phyloP scores from a whole-genome alignment of 2,329 filamentous ascomycete genomes.

The Cryphonectria radicalis region DNA sequence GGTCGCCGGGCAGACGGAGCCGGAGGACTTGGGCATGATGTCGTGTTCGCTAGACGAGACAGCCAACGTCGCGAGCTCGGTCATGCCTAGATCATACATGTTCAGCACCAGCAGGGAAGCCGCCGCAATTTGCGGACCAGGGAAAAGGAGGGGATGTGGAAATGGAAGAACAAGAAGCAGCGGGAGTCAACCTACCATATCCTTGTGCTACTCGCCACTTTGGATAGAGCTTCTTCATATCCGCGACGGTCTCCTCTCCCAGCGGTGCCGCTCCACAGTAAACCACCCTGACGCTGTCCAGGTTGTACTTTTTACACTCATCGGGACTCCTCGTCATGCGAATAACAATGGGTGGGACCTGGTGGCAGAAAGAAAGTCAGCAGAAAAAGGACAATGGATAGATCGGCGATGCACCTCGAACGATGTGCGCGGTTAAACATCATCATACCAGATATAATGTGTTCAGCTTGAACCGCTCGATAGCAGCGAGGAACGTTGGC shows the following conservation, averaged over 20 bases:
- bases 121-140: background rate
- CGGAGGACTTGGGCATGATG: slow-evolving; percentile 72
- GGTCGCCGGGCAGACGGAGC: slow-evolving; percentile 67
- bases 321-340: slow-evolving; percentile 69
- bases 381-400: background rate
- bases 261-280: slow-evolving; percentile 81
- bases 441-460: slow-evolving; percentile 64
- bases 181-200: slow-evolving; percentile 57
- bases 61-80: slow-evolving; percentile 76
- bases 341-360: slow-evolving; percentile 84
- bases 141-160: background rate
- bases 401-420: background rate
- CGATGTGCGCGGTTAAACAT: background rate
- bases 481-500: slow-evolving; percentile 59
- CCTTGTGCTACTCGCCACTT: slow-evolving; percentile 68
- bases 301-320: slow-evolving; percentile 67
- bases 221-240: slow-evolving; percentile 65
- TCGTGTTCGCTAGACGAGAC: slow-evolving; percentile 64
- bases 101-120: background rate
- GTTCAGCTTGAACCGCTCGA: slow-evolving; percentile 70
- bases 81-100: slow-evolving; percentile 60
- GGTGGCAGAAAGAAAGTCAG: background rate
- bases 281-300: slow-evolving; percentile 67
- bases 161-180: too few species aligned
- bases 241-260: slow-evolving; percentile 71